Evolutionary conservation across 1,284 basidiomycete genomes (phyloP).

Genomic region (Coniferiporia weirii): DNA sequence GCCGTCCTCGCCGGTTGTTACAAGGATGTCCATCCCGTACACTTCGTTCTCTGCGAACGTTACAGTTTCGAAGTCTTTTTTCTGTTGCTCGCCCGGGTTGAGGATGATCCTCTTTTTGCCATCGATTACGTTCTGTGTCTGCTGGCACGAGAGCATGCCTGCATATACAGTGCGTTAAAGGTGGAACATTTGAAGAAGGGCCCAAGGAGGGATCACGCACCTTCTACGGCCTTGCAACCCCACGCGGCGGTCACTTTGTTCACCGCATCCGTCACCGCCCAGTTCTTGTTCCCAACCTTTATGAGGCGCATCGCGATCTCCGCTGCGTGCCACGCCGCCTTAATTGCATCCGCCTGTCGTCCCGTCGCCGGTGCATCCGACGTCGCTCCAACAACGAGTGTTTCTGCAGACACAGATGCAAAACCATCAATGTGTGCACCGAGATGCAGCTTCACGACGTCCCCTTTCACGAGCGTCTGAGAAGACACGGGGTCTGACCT

Average conservation of each 20-base stretch:
- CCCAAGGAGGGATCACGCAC: constrained; percentile 39
- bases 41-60: constrained; percentile 94
- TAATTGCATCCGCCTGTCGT: constrained; percentile 83
- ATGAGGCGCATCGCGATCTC: constrained; percentile 86
- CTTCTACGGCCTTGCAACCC: constrained; percentile 87
- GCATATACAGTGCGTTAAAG: neutral
- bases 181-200: neutral
- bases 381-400: constrained; percentile 79
- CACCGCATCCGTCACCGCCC: constrained; percentile 88
- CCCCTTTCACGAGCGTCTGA: constrained; percentile 74
- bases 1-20: constrained; percentile 85
- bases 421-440: constrained; percentile 97
- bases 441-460: constrained; percentile 94
- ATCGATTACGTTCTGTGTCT: constrained; percentile 91
- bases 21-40: constrained; percentile 90
- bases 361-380: constrained; percentile 74
- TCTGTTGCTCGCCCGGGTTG: constrained; percentile 82
- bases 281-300: constrained; percentile 92
- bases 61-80: constrained; percentile 76
- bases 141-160: constrained; percentile 91
- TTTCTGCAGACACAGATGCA: constrained; percentile 87
- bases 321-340: constrained; percentile 90
- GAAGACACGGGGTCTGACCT: constrained; percentile 69
- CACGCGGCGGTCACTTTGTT: constrained; percentile 69
- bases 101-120: constrained; percentile 95